A percentile compares a stretch with the other conserved stretches of the same genome.
phyloP scores from a whole-genome alignment of 352 stramenopile genomes.

The Pilasporangium apinafurcum region DNA sequence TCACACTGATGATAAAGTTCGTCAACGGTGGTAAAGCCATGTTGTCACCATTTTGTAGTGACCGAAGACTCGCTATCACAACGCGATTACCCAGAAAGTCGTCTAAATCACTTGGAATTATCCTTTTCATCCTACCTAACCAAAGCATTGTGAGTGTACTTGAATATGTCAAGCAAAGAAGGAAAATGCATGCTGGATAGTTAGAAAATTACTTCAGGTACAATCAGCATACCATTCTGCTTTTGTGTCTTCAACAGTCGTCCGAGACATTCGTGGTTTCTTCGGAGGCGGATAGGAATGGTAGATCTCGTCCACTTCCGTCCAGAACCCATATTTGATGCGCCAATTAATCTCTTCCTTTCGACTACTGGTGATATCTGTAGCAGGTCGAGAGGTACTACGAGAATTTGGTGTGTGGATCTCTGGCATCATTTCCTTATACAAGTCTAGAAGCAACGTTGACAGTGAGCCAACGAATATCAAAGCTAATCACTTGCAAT shows the following conservation, averaged over 20 bases:
- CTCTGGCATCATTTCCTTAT: too few relatives aligned
- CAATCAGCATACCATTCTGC: slow-evolving; percentile 34
- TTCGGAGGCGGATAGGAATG: slow-evolving; percentile 16
- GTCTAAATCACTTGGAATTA: slow-evolving; percentile 25
- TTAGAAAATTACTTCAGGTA: background rate
- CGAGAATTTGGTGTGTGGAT: too few relatives aligned
- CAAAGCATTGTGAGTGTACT: background rate
- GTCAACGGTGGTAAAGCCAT: slow-evolving; percentile 12
- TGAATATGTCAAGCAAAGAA: background rate
- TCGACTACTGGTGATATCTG: too few relatives aligned
- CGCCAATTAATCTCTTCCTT: too few relatives aligned
- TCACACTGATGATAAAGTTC: slow-evolving; percentile 63
- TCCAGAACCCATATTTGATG: slow-evolving; percentile 53
- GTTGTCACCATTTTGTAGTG: slow-evolving; percentile 5
- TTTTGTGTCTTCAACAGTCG: slow-evolving; percentile 10
- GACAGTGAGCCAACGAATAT: too few relatives aligned
- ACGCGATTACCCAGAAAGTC: slow-evolving; percentile 41
- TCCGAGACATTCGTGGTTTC: slow-evolving; percentile 41
- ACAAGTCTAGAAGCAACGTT: too few relatives aligned
- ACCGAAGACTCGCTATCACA: slow-evolving; percentile 18
- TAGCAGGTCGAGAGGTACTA: too few relatives aligned
- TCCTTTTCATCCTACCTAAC: slow-evolving; percentile 18
- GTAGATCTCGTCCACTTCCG: slow-evolving; percentile 47
- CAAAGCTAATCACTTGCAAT: too few relatives aligned
- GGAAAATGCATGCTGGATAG: background rate